Percentiles rank a stretch among this genome's conserved stretches.
Conservation (phyloP, 257 asterid species). For the Przewalskia tangutica region DNA sequence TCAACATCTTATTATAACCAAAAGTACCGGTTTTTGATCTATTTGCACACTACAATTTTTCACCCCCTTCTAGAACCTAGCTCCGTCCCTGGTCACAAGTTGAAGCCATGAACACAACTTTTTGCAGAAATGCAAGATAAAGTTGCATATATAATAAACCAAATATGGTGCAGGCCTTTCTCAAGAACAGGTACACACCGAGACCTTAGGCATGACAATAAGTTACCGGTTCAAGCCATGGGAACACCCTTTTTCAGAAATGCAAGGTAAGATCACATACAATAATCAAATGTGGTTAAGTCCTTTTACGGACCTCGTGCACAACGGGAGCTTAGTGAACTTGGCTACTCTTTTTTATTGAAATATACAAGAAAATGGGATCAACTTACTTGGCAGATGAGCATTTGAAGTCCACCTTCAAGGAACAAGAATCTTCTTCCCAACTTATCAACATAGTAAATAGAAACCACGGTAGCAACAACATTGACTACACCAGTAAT, state of each 20-base stretch:
- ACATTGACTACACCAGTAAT: constrained; percentile 49
- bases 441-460: constrained; percentile 66
- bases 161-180: too few species aligned
- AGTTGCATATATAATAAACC: too few species aligned
- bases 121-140: too few species aligned
- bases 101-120: too few species aligned
- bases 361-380: not conserved
- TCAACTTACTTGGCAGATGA: constrained; percentile 48
- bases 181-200: too few species aligned
- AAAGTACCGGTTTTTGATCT: too few species aligned
- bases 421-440: constrained; percentile 65
- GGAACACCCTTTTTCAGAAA: not conserved
- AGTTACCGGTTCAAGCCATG: not conserved
- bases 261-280: not conserved
- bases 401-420: constrained; percentile 64
- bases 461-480: constrained; percentile 44
- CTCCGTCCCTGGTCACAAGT: too few species aligned
- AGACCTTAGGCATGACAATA: too few species aligned
- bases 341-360: rapidly evolving
- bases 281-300: not conserved
- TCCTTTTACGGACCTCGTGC: not conserved
- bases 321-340: not conserved
- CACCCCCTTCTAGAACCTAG: too few species aligned
- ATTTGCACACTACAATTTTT: too few species aligned
- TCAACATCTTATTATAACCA: not conserved